These are phyloP conservation scores for Laetiporus sulphureus DNA, from an alignment of 1,284 basidiomycete genomes.

Conservation along the genomic window DNA sequence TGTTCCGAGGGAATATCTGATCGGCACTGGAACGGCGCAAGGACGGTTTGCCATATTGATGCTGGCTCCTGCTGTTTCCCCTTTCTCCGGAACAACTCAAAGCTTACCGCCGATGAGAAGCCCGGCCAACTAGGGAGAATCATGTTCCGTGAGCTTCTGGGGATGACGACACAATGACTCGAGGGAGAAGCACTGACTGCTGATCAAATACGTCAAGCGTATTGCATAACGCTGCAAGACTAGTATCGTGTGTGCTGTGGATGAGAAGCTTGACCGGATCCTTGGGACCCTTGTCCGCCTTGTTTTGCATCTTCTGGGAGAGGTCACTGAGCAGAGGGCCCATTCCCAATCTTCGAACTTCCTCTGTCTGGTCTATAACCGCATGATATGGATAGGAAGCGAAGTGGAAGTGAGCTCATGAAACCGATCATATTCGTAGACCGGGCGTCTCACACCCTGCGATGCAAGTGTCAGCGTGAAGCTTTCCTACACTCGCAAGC, in stretches of 20 bases:
- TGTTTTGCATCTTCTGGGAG: slow-evolving; percentile 51
- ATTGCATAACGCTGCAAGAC: slow-evolving; percentile 58
- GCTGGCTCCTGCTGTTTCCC: slow-evolving; percentile 11
- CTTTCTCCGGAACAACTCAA: slow-evolving; percentile 58
- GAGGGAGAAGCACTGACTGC: too few relatives aligned
- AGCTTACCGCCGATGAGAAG: slow-evolving; percentile 67
- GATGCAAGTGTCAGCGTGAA: slow-evolving; percentile 2
- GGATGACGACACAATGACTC: too few relatives aligned
- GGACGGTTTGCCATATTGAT: slow-evolving; percentile 22
- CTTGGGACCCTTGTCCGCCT: slow-evolving; percentile 35
- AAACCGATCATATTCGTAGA: too few relatives aligned
- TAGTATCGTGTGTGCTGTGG: slow-evolving; percentile 73
- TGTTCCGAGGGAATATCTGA: slow-evolving; percentile 25
- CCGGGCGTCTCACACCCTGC: slow-evolving; percentile 25
- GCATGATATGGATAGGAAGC: not conserved
- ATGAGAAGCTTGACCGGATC: slow-evolving; percentile 59
- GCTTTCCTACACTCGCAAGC: not conserved
- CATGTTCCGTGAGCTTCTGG: not conserved
- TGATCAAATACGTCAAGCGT: slow-evolving; percentile 77
- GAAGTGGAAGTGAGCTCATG: not conserved
- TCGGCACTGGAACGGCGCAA: slow-evolving; percentile 19
- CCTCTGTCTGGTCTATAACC: slow-evolving; percentile 57
- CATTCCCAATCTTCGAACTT: slow-evolving; percentile 74
- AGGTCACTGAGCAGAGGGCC: slow-evolving; percentile 66
- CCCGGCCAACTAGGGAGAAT: slow-evolving; percentile 53